phyloP scores from a whole-genome alignment of 768 basidiomycete species.

The Phlebiopsis gigantea region DNA sequence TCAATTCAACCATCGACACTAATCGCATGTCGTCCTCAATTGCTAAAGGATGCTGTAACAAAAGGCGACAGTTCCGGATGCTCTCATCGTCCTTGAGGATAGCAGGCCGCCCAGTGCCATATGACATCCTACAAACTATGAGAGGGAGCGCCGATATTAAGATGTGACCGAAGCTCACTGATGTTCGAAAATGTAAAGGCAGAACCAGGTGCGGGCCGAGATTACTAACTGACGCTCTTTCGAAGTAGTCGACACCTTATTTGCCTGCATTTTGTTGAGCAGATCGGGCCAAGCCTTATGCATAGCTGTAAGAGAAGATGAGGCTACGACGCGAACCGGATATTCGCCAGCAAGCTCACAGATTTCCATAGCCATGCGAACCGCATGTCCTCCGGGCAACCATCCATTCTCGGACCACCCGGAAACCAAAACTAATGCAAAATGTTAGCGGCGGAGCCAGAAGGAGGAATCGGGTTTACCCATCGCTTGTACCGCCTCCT shows the following conservation, averaged over 20 bases:
- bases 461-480: slow-evolving; percentile 45
- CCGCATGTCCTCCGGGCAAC: slow-evolving; percentile 93
- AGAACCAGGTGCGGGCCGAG: slow-evolving; percentile 87
- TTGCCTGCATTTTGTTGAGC: slow-evolving; percentile 68
- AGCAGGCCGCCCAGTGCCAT: slow-evolving; percentile 90
- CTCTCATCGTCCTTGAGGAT: slow-evolving; percentile 92
- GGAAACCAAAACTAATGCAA: slow-evolving; percentile 68
- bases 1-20: slow-evolving; percentile 90
- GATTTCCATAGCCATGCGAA: slow-evolving; percentile 93
- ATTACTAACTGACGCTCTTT: slow-evolving; percentile 77
- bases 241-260: slow-evolving; percentile 49
- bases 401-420: slow-evolving; percentile 97
- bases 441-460: background rate
- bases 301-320: slow-evolving; percentile 49
- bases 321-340: background rate
- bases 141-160: slow-evolving; percentile 8
- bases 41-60: slow-evolving; percentile 82
- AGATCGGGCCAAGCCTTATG: slow-evolving; percentile 90
- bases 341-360: slow-evolving; percentile 41
- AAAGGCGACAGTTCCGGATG: slow-evolving; percentile 71
- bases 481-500: slow-evolving; percentile 92
- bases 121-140: slow-evolving; percentile 66
- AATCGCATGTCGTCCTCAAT: slow-evolving; percentile 94
- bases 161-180: slow-evolving; percentile 52
- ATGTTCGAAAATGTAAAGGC: slow-evolving; percentile 89